Evolutionary conservation across 352 stramenopile genomes (phyloP).

Genomic region (Pythium scleroteichum): DNA sequence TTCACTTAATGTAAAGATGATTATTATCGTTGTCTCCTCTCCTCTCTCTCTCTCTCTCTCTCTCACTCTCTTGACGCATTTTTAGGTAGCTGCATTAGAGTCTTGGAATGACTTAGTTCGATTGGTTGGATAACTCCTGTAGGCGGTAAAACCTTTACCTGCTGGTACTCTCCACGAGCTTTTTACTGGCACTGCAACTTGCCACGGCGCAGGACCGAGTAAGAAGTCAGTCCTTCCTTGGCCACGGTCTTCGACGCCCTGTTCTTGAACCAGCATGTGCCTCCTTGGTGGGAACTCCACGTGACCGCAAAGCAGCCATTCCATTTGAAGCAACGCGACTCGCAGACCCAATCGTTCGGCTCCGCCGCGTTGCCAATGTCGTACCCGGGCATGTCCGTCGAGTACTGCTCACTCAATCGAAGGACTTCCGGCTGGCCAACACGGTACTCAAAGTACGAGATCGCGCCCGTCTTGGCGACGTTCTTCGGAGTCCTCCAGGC

Average conservation of each 20-base stretch:
- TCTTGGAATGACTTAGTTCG: too few species aligned
- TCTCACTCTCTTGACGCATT: too few species aligned
- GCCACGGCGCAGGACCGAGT: too few species aligned
- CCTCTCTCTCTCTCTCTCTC: too few species aligned
- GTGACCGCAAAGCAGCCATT: neutral
- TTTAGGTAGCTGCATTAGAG: too few species aligned
- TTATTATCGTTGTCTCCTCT: too few species aligned
- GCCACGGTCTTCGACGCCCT: neutral
- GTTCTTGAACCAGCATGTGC: slow-evolving; percentile 2
- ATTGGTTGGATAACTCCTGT: too few species aligned
- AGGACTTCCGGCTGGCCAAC: neutral
- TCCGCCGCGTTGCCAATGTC: neutral
- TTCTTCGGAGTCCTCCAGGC: neutral
- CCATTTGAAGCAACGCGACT: neutral
- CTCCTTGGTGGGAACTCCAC: neutral
- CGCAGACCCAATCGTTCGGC: neutral
- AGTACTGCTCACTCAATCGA: neutral
- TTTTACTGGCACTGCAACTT: too few species aligned
- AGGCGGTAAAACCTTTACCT: too few species aligned
- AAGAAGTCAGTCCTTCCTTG: neutral
- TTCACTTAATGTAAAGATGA: too few species aligned
- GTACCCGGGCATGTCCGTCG: neutral
- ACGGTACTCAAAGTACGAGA: neutral
- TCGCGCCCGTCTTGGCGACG: neutral
- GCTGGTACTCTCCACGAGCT: too few species aligned